phyloP scores from a whole-genome alignment of 192 early-diverging fungal genomes.

The Backusella circina region DNA sequence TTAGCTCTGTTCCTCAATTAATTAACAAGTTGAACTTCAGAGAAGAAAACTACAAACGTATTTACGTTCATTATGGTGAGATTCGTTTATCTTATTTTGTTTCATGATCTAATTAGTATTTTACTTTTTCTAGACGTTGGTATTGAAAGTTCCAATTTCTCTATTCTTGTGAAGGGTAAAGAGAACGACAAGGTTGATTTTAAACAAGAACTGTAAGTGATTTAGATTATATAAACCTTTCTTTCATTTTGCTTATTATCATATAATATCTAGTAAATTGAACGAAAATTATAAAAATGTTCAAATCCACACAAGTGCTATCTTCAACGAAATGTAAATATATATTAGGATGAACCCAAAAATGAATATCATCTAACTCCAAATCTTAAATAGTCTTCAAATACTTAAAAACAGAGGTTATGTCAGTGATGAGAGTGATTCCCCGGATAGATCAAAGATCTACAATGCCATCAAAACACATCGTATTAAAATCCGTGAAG shows the following conservation, averaged over 20 bases:
- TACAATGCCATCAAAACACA: neutral
- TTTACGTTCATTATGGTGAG: neutral
- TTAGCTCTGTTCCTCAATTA: neutral
- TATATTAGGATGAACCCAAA: neutral
- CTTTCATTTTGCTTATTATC: neutral
- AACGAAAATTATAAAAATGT: neutral
- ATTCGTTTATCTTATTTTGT: neutral
- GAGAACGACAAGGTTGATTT: neutral
- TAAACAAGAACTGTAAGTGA: neutral
- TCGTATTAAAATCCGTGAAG: neutral
- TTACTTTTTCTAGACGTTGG: neutral
- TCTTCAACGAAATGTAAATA: neutral
- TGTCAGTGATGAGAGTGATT: neutral
- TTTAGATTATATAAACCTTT: neutral
- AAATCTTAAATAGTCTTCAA: neutral
- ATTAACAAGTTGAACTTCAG: neutral
- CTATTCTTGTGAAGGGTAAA: neutral
- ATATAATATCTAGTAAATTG: neutral
- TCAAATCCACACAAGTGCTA: neutral
- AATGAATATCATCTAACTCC: neutral
- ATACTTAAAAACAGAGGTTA: neutral
- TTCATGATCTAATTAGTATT: neutral
- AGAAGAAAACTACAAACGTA: neutral
- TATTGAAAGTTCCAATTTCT: neutral
- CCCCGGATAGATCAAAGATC: neutral